Base-by-base conservation (phyloP, 257 asterid species). In the Capsicum rhomboideum region DNA sequence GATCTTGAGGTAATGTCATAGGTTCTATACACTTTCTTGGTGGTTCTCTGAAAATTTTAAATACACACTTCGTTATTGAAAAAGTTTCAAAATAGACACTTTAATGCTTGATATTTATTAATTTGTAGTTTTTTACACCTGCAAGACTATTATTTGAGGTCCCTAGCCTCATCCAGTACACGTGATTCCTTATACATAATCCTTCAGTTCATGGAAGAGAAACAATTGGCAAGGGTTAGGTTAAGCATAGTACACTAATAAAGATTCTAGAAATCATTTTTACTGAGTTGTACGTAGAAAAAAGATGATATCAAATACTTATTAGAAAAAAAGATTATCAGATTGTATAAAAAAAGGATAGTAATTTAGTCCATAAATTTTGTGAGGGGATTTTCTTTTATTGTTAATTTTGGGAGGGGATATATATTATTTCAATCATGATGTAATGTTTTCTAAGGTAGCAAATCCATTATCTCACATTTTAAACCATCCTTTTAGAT, bases 1-100 rank as follows among this genome's bases (percentile, higher is more conserved):
- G 97, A 94, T 90, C 94, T 96, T 86, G 98, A 94, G 99, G 99
- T 96, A 91, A 82, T 82, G 44, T 50, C 44, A 23, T 75, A 28
- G 37, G 44, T 50, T 75, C 16, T 77, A 50, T 50, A 26, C 46
- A 77, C 81, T 50, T 77, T 26, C 16, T 75, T 5, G 10, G 21
- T 75, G 26, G 61, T 75, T 75, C 81, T 75, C 44, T 16, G 44
- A 26, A 21, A 21, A 17, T 13, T 23, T 74, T 49, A 75, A 17
- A 4, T 75, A 4, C 21, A 26, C 63, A 75, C 23, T 49, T 75
- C 8, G 14, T 75, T 8, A 46, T 14, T 13, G 12, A 72, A 75
- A 18, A 46, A 14, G 20, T 13, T 50, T n/a, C 42, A 75, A 75
- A n/a, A 12, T 44, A 42, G 34, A 23, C 42, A 49, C 63, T 26